Base-by-base conservation (phyloP, 257 asterid species). In the Solanum bulbocastanum region DNA sequence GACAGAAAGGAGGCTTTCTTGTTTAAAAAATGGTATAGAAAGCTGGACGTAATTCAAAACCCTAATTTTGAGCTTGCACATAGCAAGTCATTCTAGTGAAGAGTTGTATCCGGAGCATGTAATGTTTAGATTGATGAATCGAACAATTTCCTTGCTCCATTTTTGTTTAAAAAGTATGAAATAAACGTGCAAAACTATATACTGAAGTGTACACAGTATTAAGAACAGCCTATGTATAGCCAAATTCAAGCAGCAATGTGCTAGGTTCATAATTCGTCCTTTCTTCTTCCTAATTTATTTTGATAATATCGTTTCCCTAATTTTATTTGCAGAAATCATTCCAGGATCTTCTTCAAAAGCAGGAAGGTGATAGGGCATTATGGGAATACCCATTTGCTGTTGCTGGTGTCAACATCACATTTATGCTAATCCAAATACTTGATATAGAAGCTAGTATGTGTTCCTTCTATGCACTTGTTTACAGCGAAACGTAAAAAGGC, bases 311-410 rank as follows among this genome's bases (percentile, higher is more conserved):
- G 8, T 76, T 33, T 76, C 9, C 65, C 37, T 78, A 27, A 68
- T 86, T 49, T 36, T 62, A 68, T 62, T 84, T 84, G 60, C 92
- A 95, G 98, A 88, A 88, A 71, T 96, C 98, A 15, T 96, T 94
- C 87, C 98, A 96, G 90, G 89, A 89, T 30, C 90, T 96, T 62
- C 89, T 95, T 90, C 93, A 92, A 89, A 96, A 96, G 90, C 94
- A 95, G 89, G 92, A 92, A 2, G 98, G 99, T 35, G 94, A 95
- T 88, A 89, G 97, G 90, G 94, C 97, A 10, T 89, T 90, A 44
- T 96, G 99, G 99, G 99, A 95, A 91, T 95, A 96, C 92, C 98
- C 99, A 69, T 96, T 96, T 92, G 99, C 96, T 87, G 98, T 94
- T 86, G 98, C 98, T 83, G 97, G 98, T 69, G 96, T 95, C 56